These are phyloP conservation scores for Chaetothyriales sp. DNA, from an alignment of 2,329 filamentous ascomycete species.

Conservation along the genomic window DNA sequence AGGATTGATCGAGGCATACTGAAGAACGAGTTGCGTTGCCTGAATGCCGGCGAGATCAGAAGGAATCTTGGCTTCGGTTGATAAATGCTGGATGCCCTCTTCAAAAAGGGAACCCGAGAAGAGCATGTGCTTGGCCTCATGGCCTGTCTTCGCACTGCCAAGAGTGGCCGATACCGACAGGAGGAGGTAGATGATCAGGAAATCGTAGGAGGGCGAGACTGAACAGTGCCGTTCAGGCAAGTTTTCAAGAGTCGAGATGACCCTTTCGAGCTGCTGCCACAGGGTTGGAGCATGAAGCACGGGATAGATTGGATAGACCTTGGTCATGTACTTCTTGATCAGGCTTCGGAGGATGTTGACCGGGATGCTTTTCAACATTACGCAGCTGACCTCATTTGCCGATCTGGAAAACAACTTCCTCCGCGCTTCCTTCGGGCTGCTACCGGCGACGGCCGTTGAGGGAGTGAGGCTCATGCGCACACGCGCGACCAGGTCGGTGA, in stretches of 20 bases:
- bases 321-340: conserved; percentile 22
- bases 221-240: conserved; percentile 11
- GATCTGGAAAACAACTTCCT: conserved; percentile 11
- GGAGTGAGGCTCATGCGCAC: conserved; percentile 25
- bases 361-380: conserved; percentile 18
- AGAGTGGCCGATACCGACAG: conserved; percentile 23
- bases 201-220: conserved; percentile 21
- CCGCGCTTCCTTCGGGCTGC: conserved; percentile 10
- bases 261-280: conserved; percentile 20
- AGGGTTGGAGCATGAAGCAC: conserved; percentile 20
- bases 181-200: conserved; percentile 22
- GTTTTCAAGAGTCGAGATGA: conserved; percentile 13
- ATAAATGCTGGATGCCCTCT: conserved; percentile 23
- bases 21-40: conserved; percentile 17
- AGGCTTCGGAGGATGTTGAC: conserved; percentile 18
- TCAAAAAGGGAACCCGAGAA: conserved; percentile 23
- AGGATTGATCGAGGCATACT: conserved; percentile 20
- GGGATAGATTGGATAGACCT: conserved; percentile 21
- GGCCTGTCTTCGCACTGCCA: conserved; percentile 21
- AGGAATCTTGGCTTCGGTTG: conserved; percentile 20
- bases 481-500: conserved; percentile 21
- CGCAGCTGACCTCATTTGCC: conserved; percentile 14
- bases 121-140: conserved; percentile 22
- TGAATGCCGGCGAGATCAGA: conserved; percentile 19
- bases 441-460: conserved; percentile 18